These are phyloP conservation scores for Taphrina confusa DNA, from an alignment of 1,139 yeast genomes.

Conservation along the genomic window DNA sequence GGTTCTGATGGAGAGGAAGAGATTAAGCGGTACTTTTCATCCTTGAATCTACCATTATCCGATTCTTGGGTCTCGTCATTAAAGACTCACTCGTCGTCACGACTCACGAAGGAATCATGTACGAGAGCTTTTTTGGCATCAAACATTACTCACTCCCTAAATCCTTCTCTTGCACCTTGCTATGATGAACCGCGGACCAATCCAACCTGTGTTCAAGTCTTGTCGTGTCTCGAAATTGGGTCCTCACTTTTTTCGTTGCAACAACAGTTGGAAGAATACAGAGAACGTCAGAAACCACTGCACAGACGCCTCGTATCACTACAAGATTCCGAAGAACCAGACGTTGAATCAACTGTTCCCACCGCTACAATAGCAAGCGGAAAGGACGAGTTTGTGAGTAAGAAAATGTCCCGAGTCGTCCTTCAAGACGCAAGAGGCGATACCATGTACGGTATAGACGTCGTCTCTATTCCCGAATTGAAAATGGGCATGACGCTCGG, in stretches of 20 bases:
- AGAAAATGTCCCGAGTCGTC: neutral
- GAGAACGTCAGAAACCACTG: slow-evolving; percentile 5
- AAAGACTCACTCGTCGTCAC: too few relatives aligned
- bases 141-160: neutral
- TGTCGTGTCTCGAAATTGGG: slow-evolving; percentile 9
- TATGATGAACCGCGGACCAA: neutral
- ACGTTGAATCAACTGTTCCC: neutral
- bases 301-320: neutral
- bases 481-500: slow-evolving; percentile 5
- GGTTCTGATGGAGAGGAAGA: too few relatives aligned
- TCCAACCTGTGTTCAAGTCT: slow-evolving; percentile 3
- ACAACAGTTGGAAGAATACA: neutral
- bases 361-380: neutral
- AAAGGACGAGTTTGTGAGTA: neutral
- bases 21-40: neutral
- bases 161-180: neutral
- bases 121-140: slow-evolving; percentile 13
- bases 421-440: neutral
- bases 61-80: too few relatives aligned
- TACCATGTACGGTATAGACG: neutral
- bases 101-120: too few relatives aligned
- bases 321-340: neutral
- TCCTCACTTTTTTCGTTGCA: neutral
- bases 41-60: neutral
- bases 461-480: neutral